A percentile compares a stretch with the other conserved stretches of the same genome.
phyloP scores from a whole-genome alignment of 306 rosid species.

The Acacia melanoxylon region DNA sequence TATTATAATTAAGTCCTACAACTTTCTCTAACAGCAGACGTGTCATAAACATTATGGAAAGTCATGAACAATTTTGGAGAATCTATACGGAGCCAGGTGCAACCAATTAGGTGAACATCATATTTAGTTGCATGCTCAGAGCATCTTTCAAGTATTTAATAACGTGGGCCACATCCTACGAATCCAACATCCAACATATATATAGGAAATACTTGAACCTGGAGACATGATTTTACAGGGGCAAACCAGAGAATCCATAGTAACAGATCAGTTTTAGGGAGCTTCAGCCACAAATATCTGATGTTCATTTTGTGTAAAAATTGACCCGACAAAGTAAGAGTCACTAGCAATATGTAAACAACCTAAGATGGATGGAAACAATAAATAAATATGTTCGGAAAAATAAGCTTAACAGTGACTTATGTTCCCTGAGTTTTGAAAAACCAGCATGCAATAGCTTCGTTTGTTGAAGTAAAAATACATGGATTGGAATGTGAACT shows the following conservation, averaged over 20 bases:
- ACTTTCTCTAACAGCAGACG: neutral
- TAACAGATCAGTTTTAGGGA: neutral
- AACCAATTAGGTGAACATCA: conserved; percentile 21
- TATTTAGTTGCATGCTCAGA: conserved; percentile 14
- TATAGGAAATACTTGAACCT: conserved; percentile 29
- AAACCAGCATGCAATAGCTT: conserved; percentile 24
- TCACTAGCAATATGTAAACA: neutral
- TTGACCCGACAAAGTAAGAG: conserved; percentile 5
- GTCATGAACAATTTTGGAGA: neutral
- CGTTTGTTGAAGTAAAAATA: conserved; percentile 22
- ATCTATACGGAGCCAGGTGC: neutral
- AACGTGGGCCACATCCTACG: conserved; percentile 30
- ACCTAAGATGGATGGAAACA: neutral
- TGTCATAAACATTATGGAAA: neutral
- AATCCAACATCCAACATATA: conserved; percentile 7
- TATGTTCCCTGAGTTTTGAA: conserved; percentile 9
- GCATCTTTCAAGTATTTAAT: conserved; percentile 21
- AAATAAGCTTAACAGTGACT: conserved; percentile 4
- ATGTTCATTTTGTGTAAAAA: conserved; percentile 4
- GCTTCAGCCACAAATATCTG: conserved; percentile 2
- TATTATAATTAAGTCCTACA: neutral
- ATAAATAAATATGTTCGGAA: neutral
- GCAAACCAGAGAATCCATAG: conserved; percentile 27
- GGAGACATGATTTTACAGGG: conserved; percentile 35
- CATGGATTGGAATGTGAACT: conserved; percentile 33